phyloP scores from a whole-genome alignment of 768 basidiomycete species.

The Piloderma croceum region DNA sequence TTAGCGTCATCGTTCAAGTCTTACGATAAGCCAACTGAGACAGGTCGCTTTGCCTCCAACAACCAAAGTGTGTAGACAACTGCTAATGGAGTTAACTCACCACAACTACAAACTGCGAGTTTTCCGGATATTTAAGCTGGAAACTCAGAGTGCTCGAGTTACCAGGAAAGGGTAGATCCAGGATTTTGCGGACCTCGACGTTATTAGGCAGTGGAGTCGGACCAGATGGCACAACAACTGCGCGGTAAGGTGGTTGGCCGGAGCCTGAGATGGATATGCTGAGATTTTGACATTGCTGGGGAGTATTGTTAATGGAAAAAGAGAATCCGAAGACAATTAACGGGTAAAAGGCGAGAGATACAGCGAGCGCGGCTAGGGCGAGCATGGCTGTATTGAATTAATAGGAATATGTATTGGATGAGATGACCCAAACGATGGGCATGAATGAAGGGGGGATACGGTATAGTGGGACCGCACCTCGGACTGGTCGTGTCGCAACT shows the following conservation, averaged over 20 bases:
- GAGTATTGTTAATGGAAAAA: constrained; percentile 39
- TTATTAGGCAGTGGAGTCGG: constrained; percentile 54
- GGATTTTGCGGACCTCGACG: constrained; percentile 57
- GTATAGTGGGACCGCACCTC: too few species aligned
- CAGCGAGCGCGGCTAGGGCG: too few species aligned
- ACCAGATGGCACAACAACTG: constrained; percentile 65
- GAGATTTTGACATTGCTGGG: constrained; percentile 64
- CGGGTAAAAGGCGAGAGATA: constrained; percentile 12
- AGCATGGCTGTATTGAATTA: too few species aligned
- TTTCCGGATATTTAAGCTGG: constrained; percentile 55
- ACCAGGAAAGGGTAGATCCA: constrained; percentile 48
- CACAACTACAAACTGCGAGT: constrained; percentile 72
- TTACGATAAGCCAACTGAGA: constrained; percentile 5
- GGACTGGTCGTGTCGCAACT: too few species aligned
- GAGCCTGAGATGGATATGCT: constrained; percentile 54
- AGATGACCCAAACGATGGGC: too few species aligned
- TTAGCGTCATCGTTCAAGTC: too few species aligned
- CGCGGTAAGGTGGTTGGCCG: constrained; percentile 61
- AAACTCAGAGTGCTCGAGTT: constrained; percentile 39
- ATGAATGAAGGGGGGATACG: too few species aligned
- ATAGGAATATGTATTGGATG: too few species aligned
- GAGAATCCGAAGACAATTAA: constrained; percentile 34
- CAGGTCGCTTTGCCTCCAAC: constrained; percentile 12
- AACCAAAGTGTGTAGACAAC: background rate
- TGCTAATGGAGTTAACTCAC: constrained; percentile 38